Conservation (phyloP, 2,329 filamentous ascomycete species). For the Colletotrichum ledebouriae region DNA sequence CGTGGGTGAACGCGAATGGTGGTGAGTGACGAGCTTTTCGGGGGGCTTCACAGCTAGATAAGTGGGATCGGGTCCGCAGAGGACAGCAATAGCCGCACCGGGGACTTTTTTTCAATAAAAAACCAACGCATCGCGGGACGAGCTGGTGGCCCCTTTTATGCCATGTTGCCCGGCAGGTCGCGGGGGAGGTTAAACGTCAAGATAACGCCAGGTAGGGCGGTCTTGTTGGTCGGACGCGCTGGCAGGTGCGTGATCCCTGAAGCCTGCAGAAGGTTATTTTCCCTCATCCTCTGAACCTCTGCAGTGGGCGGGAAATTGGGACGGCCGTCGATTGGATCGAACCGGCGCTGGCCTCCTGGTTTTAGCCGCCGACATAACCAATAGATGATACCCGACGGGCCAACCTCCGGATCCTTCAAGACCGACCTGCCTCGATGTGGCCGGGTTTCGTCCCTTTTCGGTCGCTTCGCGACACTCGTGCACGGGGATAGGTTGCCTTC, state of each 20-base stretch:
- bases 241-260: constrained; percentile 24
- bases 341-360: background rate
- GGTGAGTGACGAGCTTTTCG: background rate
- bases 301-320: constrained; percentile 17
- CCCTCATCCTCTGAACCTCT: background rate
- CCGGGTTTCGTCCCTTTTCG: background rate
- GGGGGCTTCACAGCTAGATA: constrained; percentile 8
- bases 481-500: background rate
- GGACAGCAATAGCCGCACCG: background rate
- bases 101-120: background rate
- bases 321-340: constrained; percentile 12
- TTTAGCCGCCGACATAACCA: constrained; percentile 18
- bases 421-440: constrained; percentile 7
- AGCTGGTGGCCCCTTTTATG: constrained; percentile 18
- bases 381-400: constrained; percentile 11
- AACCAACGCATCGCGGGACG: constrained; percentile 3
- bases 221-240: constrained; percentile 9
- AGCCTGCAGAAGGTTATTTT: constrained; percentile 26
- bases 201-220: constrained; percentile 18
- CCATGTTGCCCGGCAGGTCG: constrained; percentile 5
- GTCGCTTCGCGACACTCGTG: background rate
- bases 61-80: background rate
- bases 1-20: background rate
- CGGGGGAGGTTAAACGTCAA: constrained; percentile 14
- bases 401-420: constrained; percentile 9